Percentiles rank a stretch among this genome's conserved stretches.
Conservation (phyloP, 192 early-diverging fungal species). For the Backusella mclennaniae region DNA sequence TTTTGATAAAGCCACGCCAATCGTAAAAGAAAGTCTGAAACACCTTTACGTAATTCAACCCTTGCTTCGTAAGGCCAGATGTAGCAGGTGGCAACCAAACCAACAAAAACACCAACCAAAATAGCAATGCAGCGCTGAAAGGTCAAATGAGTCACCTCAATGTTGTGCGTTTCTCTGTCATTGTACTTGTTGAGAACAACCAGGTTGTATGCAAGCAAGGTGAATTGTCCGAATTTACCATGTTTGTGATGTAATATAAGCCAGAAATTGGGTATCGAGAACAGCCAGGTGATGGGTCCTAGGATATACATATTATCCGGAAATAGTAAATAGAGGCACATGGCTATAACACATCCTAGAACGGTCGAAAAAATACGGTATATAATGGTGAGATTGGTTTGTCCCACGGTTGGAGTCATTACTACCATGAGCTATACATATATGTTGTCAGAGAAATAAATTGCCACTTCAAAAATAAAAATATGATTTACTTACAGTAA, state of each 20-base stretch:
- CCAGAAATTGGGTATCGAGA: slow-evolving; percentile 65
- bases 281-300: slow-evolving; percentile 51
- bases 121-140: slow-evolving; percentile 63
- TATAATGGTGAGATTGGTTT: slow-evolving; percentile 65
- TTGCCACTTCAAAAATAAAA: background rate
- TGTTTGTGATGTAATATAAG: slow-evolving; percentile 63
- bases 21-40: slow-evolving; percentile 69
- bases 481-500: slow-evolving; percentile 50
- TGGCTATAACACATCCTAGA: slow-evolving; percentile 62
- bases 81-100: slow-evolving; percentile 66
- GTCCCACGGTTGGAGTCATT: slow-evolving; percentile 85
- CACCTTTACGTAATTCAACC: slow-evolving; percentile 72
- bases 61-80: slow-evolving; percentile 85
- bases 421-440: slow-evolving; percentile 58
- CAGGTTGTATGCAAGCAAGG: slow-evolving; percentile 74
- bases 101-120: slow-evolving; percentile 65
- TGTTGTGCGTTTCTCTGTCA: slow-evolving; percentile 55
- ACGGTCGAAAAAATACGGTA: slow-evolving; percentile 74
- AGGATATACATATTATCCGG: slow-evolving; percentile 41
- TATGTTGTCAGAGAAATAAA: background rate
- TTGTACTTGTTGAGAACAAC: slow-evolving; percentile 76
- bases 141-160: slow-evolving; percentile 54
- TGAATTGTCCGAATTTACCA: slow-evolving; percentile 77
- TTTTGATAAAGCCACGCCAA: slow-evolving; percentile 68
- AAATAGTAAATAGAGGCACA: slow-evolving; percentile 55